Base-by-base conservation (phyloP, 2,329 filamentous ascomycete species). In the Talaromyces funiculosus region DNA sequence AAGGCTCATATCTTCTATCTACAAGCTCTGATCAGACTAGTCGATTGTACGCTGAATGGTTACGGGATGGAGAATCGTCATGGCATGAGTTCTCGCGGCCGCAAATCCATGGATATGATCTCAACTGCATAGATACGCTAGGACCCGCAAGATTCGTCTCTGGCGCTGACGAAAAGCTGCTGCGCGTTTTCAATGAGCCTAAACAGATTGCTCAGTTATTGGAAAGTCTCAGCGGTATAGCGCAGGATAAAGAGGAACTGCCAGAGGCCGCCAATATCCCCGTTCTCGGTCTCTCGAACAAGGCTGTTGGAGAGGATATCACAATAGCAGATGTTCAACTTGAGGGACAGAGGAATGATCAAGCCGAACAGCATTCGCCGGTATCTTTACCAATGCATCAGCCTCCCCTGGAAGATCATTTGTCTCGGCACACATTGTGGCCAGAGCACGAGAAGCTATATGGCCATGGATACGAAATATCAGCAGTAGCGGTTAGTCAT, bases 31-130 rank as follows among this genome's bases (percentile, higher is more conserved):
- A 99, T 75, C 94, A 99, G 76, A 99, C 94, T 0, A 96, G 93
- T 3, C 84, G 94, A 53, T 81, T 97, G 20, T 90, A 93, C 72
- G 88, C 90, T 1, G 80, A 86, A 68, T 97, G 93, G 94, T 83
- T 82, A 62, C 79, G 80, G 31, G 74, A 73, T 2, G 67, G 70
- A 3, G 45, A 29, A 12, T 69, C 67, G 42, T 91, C 90, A 10
- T 99, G 94, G 94, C 93, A 97, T 74, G 94, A 99, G 73, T 92
- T 97, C 80, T 89, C 92, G 0, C 83, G 94, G 54, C 94, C 94
- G 3, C 94, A 99, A 73, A 99, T 99, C 65, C 94, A 99, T 72
- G 94, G 94, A 38, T 99, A 99, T 73, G 93, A 99, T 73, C 82
- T 99, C 59, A 99, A 97, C 78, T 97, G 94, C 73, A 87, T 97